A percentile compares a stretch with the other conserved stretches of the same genome.
Evolutionary conservation across 129 eudicot species (phyloP).

Genomic region (Solidago caesia): DNA sequence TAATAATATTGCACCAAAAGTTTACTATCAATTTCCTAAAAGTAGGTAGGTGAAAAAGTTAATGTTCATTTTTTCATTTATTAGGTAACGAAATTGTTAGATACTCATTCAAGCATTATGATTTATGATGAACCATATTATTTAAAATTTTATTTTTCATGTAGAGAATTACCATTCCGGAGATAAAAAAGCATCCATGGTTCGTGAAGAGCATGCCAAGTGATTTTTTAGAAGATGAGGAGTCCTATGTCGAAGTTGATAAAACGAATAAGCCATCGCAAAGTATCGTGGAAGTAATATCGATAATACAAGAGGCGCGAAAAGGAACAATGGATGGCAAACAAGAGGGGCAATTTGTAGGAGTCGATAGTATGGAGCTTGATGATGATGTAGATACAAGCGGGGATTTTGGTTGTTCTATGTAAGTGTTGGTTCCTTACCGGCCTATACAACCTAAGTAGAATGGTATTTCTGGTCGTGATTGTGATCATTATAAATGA

Average conservation of each 20-base stretch:
- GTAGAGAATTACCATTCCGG: slow-evolving; percentile 77
- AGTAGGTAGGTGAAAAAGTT: no score
- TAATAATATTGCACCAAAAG: no score
- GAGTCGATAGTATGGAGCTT: slow-evolving; percentile 70
- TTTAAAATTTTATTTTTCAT: not conserved
- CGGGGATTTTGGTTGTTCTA: slow-evolving; percentile 78
- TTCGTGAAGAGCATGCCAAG: slow-evolving; percentile 52
- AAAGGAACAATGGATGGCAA: slow-evolving; percentile 37
- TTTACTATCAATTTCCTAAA: no score
- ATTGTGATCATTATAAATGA: not conserved
- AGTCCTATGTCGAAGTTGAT: slow-evolving; percentile 22
- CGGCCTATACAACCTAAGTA: not conserved
- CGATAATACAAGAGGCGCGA: slow-evolving; percentile 66
- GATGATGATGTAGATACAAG: slow-evolving; percentile 66
- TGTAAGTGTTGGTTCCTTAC: slow-evolving; percentile 32
- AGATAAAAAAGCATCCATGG: slow-evolving; percentile 76
- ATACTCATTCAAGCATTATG: not conserved
- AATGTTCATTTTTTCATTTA: not conserved
- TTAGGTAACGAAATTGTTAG: not conserved
- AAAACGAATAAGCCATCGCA: slow-evolving; percentile 38
- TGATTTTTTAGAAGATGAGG: slow-evolving; percentile 50
- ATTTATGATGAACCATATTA: not conserved
- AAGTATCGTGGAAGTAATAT: slow-evolving; percentile 54
- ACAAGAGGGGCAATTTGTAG: slow-evolving; percentile 46
- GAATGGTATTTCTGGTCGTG: not conserved